These are phyloP conservation scores for Torulaspora globosa DNA, from an alignment of 1,139 yeast genomes.

Conservation along the genomic window DNA sequence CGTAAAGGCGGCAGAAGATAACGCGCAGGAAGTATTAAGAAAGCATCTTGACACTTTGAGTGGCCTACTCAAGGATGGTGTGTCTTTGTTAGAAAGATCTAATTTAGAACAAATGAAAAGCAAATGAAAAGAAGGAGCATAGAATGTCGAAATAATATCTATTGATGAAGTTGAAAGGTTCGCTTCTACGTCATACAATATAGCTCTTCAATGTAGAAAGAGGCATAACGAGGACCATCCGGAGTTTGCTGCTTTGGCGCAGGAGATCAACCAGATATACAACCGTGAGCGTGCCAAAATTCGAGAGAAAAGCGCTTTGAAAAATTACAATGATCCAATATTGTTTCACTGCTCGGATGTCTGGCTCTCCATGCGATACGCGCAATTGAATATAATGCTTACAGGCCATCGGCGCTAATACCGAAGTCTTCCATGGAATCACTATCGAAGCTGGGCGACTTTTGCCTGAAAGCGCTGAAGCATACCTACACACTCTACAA, in stretches of 20 bases:
- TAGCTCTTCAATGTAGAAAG: slow-evolving; percentile 18
- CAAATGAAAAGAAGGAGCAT: not conserved
- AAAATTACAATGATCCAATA: too few species aligned
- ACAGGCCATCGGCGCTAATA: too few species aligned
- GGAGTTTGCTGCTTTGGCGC: slow-evolving; percentile 9
- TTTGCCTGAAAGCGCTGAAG: too few species aligned
- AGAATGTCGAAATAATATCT: slow-evolving; percentile 15
- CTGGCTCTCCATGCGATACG: too few species aligned
- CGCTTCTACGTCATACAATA: slow-evolving; percentile 27
- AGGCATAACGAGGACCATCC: slow-evolving; percentile 1
- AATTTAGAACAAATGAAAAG: slow-evolving; percentile 6
- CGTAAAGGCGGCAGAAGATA: slow-evolving; percentile 23
- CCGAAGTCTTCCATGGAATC: too few species aligned
- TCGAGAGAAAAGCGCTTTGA: too few species aligned
- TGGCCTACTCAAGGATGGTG: slow-evolving; percentile 17
- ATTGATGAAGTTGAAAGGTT: slow-evolving; percentile 34
- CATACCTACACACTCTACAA: too few species aligned
- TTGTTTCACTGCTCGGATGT: too few species aligned
- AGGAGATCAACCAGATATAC: too few species aligned
- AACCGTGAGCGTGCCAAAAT: too few species aligned
- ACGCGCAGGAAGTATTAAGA: slow-evolving; percentile 4
- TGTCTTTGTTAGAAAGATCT: slow-evolving; percentile 12
- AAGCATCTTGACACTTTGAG: slow-evolving; percentile 14
- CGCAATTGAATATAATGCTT: too few species aligned
- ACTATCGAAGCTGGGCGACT: too few species aligned